These are phyloP conservation scores for Xylaria sp. DNA, from an alignment of 2,329 filamentous ascomycete species.

Conservation along the genomic window DNA sequence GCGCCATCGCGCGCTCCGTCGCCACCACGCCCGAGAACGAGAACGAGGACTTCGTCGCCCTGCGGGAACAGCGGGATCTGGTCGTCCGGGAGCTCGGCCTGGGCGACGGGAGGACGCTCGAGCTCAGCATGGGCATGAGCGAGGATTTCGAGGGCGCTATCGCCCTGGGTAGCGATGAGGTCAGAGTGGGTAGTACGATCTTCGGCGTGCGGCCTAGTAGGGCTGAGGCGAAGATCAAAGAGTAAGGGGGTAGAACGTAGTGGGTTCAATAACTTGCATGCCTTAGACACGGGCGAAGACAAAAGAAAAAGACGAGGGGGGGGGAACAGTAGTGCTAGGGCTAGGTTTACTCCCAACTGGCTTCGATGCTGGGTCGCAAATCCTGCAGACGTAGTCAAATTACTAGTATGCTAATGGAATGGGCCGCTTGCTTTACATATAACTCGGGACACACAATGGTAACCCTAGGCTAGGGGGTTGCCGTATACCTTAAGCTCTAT, in stretches of 20 bases:
- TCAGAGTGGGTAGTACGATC: constrained; percentile 90
- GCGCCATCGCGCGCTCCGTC: constrained; percentile 84
- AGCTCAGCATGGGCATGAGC: constrained; percentile 99
- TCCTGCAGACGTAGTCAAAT: background rate
- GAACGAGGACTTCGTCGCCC: constrained; percentile 83
- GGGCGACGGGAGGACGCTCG: constrained; percentile 58
- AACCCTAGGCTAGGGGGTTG: background rate
- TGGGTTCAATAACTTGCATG: background rate
- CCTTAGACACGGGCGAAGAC: no score
- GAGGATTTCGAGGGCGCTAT: constrained; percentile 93
- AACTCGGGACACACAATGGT: background rate
- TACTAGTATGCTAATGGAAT: background rate
- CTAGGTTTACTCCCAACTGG: no score
- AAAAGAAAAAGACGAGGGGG: no score
- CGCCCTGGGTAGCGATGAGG: constrained; percentile 81
- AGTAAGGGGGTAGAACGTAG: constrained; percentile 9
- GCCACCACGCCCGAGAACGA: constrained; percentile 75
- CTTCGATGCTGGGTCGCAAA: background rate
- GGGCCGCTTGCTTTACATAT: constrained; percentile 1
- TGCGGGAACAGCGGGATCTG: constrained; percentile 73
- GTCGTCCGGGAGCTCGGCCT: constrained; percentile 67
- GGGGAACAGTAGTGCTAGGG: no score
- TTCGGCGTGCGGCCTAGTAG: constrained; percentile 84
- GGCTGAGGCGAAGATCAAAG: constrained; percentile 73
- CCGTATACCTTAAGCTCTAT: background rate